Evolutionary conservation across 495 filamentous ascomycete species (phyloP), one percentile per base, ranked within the genome.

Genomic region (Trichoderma gamsii): DNA sequence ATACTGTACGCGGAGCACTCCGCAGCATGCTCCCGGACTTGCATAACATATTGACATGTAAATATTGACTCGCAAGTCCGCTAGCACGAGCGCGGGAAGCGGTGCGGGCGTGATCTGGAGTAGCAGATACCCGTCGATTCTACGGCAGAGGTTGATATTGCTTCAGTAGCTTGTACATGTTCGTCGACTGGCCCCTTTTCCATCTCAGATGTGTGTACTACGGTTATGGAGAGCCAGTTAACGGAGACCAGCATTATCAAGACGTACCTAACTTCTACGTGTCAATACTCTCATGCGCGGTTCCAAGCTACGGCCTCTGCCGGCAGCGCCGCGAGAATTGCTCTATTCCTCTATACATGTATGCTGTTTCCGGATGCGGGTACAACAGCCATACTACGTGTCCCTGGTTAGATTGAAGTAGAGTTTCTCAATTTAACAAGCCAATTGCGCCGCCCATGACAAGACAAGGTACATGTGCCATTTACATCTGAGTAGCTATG

Each of bases 51-150:
- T 29, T 29, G 29, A 29, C 29, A 29, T 29, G 29, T 29, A 32
- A 52, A 61, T 25, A 61, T 61, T 32, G 25, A 32, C 56, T 32
- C 27, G 56, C 56, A 61, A 35, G 56, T 23, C 56, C 27, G 56
- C 25, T 32, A 61, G 56, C 56, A 32, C 56, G 25, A 61, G 56
- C 27, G 27, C 56, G 27, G 56, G 11, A 61, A 61, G 56, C 56
- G 27, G 13, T 61, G 56, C 56, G 27, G 25, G 56, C 27, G 56
- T 29, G 56, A 32, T 32, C 25, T 25, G 56, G 23, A 32, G 25
- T 52, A 52, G 9, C 44, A 49, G n/a, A 49, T 52, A 21, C 49
- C 4, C n/a, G 12, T 49, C 15, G 5, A n/a, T 23, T 18, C 7
- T 23, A 52, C 49, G 25, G 27, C 27, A 12, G 9, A 29, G 56